Evolutionary conservation across 164 flowering plant genomes (phyloP), one percentile per base, ranked within the genome.

Genomic region (Tetrastigma voinierianum): DNA sequence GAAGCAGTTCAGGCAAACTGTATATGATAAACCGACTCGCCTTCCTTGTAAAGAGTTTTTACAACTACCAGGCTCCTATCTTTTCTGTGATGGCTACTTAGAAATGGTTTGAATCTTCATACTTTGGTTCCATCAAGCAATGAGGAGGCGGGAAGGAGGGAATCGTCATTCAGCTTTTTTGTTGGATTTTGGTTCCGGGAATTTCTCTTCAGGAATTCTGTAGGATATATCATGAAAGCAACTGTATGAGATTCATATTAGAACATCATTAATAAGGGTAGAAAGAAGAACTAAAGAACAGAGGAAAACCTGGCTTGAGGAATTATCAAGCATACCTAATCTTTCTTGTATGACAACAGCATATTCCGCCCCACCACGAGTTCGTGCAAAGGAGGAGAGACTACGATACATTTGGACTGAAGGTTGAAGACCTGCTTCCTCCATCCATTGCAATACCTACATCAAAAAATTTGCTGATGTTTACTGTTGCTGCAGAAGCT

Each of bases 361-460:
- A 76, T 73, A 74, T 51, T 85, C 88, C 45, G 72, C 64, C 9
- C 83, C 86, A 53, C 74, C 57, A 66, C 85, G 77, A 74, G 69
- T 86, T 71, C 83, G 74, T 19, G 89, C 91, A 80, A 76, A 82
- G 47, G 81, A 71, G n/a, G 75, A 61, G 56, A 92, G 77, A 45
- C 74, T 80, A 7, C 54, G 62, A 65, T 86, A 90, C 94, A 92
- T 89, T 47, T 53, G 78, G 74, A 70, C n/a, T 58, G 96, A 84
- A 70, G 96, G 97, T 61, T 77, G 83, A 72, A 82, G 62, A 67
- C 91, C 92, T 11, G 84, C 78, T 65, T 88, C 93, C 57, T 80
- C 87, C 97, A 95, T 95, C 97, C 97, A 91, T 53, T 87, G 74
- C 76, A 95, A 67, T 47, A 95, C 96, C 99, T 95, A 83, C 63